Base-by-base conservation (phyloP, 345 rosid species). In the Adansonia digitata region DNA sequence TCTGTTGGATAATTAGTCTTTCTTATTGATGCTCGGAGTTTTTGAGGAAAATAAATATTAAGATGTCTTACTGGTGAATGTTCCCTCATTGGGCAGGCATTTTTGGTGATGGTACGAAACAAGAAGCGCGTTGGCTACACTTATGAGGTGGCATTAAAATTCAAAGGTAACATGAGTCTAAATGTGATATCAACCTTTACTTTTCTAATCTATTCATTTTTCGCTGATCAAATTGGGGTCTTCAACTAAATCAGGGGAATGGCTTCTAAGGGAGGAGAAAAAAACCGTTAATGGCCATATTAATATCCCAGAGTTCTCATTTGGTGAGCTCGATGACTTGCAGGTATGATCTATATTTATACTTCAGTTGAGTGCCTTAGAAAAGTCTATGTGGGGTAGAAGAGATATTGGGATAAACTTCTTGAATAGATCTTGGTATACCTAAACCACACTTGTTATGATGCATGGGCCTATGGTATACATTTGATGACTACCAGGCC, bases 41-140 rank as follows among this genome's bases (percentile, higher is more conserved):
- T 29, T 24, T 57, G 7, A 26, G 17, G 18, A 12, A 57, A 55
- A 55, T 55, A 9, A 55, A 0, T 18, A 22, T 14, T 14, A 8
- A 2, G 31, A 53, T n/a, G 51, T 52, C 67, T 45, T 18, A 42
- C 17, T 59, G 57, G 39, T 73, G 62, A 24, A 26, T 55, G 7
- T 24, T 76, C 62, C 24, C 37, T 61, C 52, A 10, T 18, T 82
- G 64, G 60, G 66, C 86, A 94, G 98, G 98, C 98, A 27, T 90
- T 88, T 82, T 84, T 92, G 88, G 94, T 92, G 68, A 92, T 92
- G 4, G 97, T 92, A 40, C 88, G 97, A 66, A 94, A 91, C 79
- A 94, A 90, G 87, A 94, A 91, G 83, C 86, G 93, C 46, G 94
- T 91, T 78, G 97, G 97, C 56, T 94, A 92, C 79, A 88, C 88